These are phyloP conservation scores for Fragaria vesca DNA, from an alignment of 306 rosid genomes.

Conservation along the genomic window DNA sequence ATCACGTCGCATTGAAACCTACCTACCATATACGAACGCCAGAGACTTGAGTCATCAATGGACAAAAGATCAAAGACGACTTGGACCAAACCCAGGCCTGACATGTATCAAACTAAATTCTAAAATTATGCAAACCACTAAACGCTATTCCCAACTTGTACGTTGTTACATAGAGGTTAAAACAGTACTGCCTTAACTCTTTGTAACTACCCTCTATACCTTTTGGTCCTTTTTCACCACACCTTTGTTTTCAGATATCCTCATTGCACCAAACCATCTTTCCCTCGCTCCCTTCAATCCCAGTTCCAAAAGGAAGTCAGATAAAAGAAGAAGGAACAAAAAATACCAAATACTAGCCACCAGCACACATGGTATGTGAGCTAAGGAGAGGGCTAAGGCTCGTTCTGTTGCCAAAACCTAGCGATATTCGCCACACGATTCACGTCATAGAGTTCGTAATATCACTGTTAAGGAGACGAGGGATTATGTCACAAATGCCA, in stretches of 20 bases:
- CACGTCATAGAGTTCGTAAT: not conserved
- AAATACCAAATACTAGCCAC: not conserved
- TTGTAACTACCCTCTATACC: not conserved
- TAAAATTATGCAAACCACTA: not conserved
- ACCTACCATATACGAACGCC: not conserved
- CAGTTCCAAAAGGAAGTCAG: not conserved
- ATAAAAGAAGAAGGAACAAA: not conserved
- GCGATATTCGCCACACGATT: not conserved
- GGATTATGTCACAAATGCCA: not conserved
- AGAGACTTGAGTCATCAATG: not conserved
- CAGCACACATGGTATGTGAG: not conserved
- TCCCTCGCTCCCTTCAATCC: not conserved
- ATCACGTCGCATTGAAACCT: not conserved
- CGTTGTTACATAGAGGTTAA: not conserved
- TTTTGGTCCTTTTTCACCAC: not conserved
- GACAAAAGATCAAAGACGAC: not conserved
- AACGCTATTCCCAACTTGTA: not conserved
- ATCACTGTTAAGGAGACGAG: not conserved
- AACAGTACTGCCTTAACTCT: not conserved
- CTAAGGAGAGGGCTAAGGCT: not conserved
- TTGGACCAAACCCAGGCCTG: not conserved
- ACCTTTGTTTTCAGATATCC: not conserved
- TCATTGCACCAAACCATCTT: not conserved
- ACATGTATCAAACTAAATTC: not conserved
- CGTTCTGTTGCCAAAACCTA: not conserved